Conservation (phyloP, 768 basidiomycete species). For the Psilocybe sp. region DNA sequence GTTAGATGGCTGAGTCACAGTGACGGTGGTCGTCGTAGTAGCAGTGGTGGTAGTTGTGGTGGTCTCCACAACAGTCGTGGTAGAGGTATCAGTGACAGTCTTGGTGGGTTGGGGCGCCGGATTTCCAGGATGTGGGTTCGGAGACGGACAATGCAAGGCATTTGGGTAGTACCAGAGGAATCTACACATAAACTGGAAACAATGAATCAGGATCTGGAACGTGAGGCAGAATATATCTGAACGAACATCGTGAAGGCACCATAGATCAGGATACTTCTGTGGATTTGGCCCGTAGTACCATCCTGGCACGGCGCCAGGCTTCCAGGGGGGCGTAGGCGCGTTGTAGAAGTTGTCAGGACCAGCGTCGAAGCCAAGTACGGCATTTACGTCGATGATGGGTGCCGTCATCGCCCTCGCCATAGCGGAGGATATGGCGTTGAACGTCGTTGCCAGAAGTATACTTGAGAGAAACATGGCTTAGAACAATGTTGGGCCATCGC, state of each 20-base stretch:
- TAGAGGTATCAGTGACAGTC: background rate
- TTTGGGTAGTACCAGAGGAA: conserved; percentile 22
- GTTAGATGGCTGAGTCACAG: conserved; percentile 14
- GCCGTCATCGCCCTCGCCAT: too few relatives aligned
- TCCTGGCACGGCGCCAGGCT: conserved; percentile 24
- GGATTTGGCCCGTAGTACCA: conserved; percentile 36
- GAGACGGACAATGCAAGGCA: conserved; percentile 23
- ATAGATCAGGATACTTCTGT: conserved; percentile 16
- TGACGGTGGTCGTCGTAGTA: conserved; percentile 9
- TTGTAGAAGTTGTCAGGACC: conserved; percentile 28
- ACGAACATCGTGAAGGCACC: conserved; percentile 20
- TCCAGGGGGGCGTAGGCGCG: conserved; percentile 32
- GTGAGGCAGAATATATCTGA: too few relatives aligned
- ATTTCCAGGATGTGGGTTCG: conserved; percentile 1
- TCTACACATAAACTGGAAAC: conserved; percentile 15
- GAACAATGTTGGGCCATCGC: too few relatives aligned
- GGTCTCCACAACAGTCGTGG: background rate
- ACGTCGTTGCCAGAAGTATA: background rate
- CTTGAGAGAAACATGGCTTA: too few relatives aligned
- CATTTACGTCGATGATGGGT: conserved; percentile 1
- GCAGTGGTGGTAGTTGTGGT: conserved; percentile 6
- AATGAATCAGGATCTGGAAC: background rate
- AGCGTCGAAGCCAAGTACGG: conserved; percentile 12
- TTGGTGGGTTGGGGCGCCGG: conserved; percentile 3
- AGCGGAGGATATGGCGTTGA: background rate